Base-by-base conservation (phyloP, 805 yeast species). In the Yamadazyma tumulicola region DNA sequence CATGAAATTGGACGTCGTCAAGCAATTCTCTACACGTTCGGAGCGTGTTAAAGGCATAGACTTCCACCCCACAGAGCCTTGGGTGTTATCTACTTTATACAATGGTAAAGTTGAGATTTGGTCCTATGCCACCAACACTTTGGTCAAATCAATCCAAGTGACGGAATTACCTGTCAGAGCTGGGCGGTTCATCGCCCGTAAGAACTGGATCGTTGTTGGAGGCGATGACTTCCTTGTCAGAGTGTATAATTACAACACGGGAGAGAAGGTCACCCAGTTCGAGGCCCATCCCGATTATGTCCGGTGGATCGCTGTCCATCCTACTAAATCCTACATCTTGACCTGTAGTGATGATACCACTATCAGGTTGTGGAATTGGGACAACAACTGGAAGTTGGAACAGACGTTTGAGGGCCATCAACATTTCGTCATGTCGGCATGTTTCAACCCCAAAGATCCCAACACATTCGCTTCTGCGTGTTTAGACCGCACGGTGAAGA, bases 201-300 rank as follows among this genome's bases (percentile, higher is more conserved):
- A 91, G 68, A 89, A 88, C 65, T 93, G 98, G 98, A 77, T 94
- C 53, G 83, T 89, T 39, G 88, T 88, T 26, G 99, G 98, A 19
- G 77, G 94, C 34, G 99, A 93, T 59, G 99, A 93, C 64, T 91
- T 85, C 74, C 91, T 85, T 56, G 69, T 93, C 39, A 79, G 98
- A 54, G 94, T 93, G 19, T 93, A 78, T 72, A 93, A 93, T 63
- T 88, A 86, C 69, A 87, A 87, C 64, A 93, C 98, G 13, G 89
- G 95, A 38, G 98, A 93, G 63, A 88, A 87, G 58, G 77, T 93
- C 43, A 75, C 86, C 24, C 97, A 89, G 64, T 93, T 91, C 55
- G 98, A 93, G 67, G 97, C 97, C 7, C 98, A 93, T 57, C 96
- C 96, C 6, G 98, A 93, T 62, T 93, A 93, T 61, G 85, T 93